Conservation (phyloP, 2,329 filamentous ascomycete genomes). For the Aspergillus sp. region DNA sequence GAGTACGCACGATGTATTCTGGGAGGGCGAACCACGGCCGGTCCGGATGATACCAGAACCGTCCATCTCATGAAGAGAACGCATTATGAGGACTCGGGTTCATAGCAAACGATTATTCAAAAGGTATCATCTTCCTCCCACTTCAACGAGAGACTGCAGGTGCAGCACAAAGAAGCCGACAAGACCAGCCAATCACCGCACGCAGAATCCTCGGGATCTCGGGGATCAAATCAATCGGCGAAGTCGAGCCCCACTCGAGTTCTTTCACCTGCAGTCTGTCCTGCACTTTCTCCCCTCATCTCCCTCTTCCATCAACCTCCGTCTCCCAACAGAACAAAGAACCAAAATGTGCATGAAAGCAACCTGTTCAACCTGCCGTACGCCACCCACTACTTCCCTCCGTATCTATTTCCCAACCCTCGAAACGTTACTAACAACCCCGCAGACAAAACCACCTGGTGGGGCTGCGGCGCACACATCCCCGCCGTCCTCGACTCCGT, state of each 20-base stretch:
- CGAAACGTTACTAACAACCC: constrained; percentile 14
- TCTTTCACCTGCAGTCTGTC: background rate
- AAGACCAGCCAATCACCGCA: background rate
- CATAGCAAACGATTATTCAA: no score
- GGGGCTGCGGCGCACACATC: constrained; percentile 67
- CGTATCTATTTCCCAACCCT: background rate
- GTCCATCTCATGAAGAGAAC: no score
- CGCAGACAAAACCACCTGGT: constrained; percentile 65
- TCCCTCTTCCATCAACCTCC: background rate
- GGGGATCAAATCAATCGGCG: constrained; percentile 3
- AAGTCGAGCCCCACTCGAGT: background rate
- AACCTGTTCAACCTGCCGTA: constrained; percentile 67
- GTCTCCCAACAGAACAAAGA: background rate
- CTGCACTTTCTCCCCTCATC: background rate
- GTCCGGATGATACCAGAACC: no score
- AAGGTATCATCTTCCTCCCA: no score
- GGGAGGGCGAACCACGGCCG: no score
- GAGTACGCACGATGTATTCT: no score
- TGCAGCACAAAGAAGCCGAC: no score
- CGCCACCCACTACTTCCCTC: constrained; percentile 32
- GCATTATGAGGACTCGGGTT: no score
- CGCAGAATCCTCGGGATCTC: constrained; percentile 2
- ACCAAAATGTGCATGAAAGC: constrained; percentile 67
- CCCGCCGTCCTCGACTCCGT: constrained; percentile 65
- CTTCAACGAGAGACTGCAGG: no score